phyloP scores from a whole-genome alignment of 2,329 filamentous ascomycete genomes.

The Amesomyces nigricolor region DNA sequence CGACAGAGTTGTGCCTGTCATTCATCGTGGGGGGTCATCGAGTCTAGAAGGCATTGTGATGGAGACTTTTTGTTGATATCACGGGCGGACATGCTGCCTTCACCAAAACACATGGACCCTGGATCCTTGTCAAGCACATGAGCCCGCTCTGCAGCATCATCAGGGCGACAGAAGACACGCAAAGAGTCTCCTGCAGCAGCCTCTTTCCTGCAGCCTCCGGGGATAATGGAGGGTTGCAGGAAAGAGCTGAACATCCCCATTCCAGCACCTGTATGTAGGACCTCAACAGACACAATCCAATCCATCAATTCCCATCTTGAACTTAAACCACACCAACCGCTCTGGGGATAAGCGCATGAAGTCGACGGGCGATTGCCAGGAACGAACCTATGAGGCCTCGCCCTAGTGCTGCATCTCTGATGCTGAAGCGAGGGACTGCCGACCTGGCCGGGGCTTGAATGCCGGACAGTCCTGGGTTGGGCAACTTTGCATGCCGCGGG shows the following conservation, averaged over 20 bases:
- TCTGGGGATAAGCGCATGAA: not conserved
- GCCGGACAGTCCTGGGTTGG: not conserved
- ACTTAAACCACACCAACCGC: not conserved
- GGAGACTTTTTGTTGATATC: too few relatives aligned
- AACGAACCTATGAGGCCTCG: not conserved
- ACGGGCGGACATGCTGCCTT: too few relatives aligned
- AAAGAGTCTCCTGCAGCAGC: slow-evolving; percentile 4
- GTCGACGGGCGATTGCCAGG: not conserved
- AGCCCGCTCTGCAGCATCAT: not conserved
- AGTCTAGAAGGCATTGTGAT: too few relatives aligned
- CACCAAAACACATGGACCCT: too few relatives aligned
- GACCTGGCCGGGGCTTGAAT: not conserved
- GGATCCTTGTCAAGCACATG: not conserved
- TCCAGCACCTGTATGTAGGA: not conserved
- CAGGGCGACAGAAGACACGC: not conserved
- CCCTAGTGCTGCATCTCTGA: slow-evolving; percentile 1
- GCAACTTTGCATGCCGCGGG: not conserved
- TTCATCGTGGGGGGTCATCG: too few relatives aligned
- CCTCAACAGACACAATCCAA: not conserved
- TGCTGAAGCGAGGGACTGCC: not conserved
- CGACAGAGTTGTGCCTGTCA: too few relatives aligned
- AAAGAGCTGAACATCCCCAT: slow-evolving; percentile 6
- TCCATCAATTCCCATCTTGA: not conserved
- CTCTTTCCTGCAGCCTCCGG: not conserved
- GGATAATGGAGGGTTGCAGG: not conserved